phyloP scores from a whole-genome alignment of 345 rosid species.

The Acer campestre region DNA sequence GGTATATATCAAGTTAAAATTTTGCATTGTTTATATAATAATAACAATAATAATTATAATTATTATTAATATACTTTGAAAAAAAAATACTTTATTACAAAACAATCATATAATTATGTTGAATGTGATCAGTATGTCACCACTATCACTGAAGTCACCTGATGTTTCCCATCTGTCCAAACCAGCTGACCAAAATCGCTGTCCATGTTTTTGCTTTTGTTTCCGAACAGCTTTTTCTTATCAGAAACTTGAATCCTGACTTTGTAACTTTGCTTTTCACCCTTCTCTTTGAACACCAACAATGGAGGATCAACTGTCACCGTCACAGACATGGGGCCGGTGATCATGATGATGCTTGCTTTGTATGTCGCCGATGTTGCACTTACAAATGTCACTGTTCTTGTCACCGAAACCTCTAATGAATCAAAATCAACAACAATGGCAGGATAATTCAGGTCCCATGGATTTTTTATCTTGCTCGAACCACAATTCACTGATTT shows the following conservation, averaged over 20 bases:
- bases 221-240: too few species aligned
- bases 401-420: constrained; percentile 4
- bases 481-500: constrained; percentile 10
- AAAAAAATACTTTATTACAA: too few species aligned
- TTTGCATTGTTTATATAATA: too few species aligned
- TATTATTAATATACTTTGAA: too few species aligned
- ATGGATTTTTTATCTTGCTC: constrained; percentile 6
- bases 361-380: neutral
- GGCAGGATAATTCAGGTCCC: constrained; percentile 25
- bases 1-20: too few species aligned
- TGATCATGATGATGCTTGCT: neutral
- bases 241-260: constrained; percentile 6
- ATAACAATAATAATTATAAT: too few species aligned
- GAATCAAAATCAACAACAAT: constrained; percentile 18
- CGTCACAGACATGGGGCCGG: neutral
- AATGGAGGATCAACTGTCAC: constrained; percentile 8
- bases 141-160: constrained; percentile 19
- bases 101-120: too few species aligned
- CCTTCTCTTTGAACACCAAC: constrained; percentile 8
- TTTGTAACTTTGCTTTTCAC: constrained; percentile 15
- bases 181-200: constrained; percentile 9
- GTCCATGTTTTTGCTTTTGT: too few species aligned
- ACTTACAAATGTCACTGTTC: constrained; percentile 17
- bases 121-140: neutral
- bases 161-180: constrained; percentile 23